Evolutionary conservation across 2,329 filamentous ascomycete genomes (phyloP), one percentile per base, ranked within the genome.

Genomic region (Hymenoscyphus infarciens): DNA sequence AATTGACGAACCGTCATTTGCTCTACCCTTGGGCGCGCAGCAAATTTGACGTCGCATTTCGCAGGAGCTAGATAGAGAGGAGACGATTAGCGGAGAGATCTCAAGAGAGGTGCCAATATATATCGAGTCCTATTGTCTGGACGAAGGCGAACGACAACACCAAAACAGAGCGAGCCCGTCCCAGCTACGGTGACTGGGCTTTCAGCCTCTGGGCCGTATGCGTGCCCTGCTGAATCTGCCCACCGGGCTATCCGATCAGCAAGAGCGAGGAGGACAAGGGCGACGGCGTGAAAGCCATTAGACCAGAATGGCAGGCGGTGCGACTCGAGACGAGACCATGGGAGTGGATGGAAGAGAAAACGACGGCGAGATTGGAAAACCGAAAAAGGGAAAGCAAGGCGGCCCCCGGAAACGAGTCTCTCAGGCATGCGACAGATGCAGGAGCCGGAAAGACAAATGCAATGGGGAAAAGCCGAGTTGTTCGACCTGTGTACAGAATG

Each of bases 391-490:
- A 7, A 69, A 70, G 56, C 68, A 71, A 57, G 65, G 65, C 25
- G 25, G 19, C 10, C 69, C 70, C 8, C 61, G 72, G 49, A 74
- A 73, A 57, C 59, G 73, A 49, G 81, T 83, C 5, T 83, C 81
- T 19, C 77, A 81, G 66, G 82, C 82, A 54, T 84, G 82, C 72
- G 80, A 84, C 67, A 81, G 79, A 68, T 84, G 82, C 67, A 78
- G 82, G 29, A 77, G 75, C 49, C 78, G 81, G 61, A 81, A 83
- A 68, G 83, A 86, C 71, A 86, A 84, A 71, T 87, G 84, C 71
- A 82, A 87, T 67, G 84, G 84, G n/a, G 74, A 80, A 45, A 84
- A 82, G 60, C 81, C 89, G 57, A 74, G 80, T 38, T 93, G 90
- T 74, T 87, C 87, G 16, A 85, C 83, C 1, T 87, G 84, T 73